Percentiles rank a stretch among this genome's conserved stretches.
Conservation (phyloP, 148 eudicot species). For the Nyssa sinensis region DNA sequence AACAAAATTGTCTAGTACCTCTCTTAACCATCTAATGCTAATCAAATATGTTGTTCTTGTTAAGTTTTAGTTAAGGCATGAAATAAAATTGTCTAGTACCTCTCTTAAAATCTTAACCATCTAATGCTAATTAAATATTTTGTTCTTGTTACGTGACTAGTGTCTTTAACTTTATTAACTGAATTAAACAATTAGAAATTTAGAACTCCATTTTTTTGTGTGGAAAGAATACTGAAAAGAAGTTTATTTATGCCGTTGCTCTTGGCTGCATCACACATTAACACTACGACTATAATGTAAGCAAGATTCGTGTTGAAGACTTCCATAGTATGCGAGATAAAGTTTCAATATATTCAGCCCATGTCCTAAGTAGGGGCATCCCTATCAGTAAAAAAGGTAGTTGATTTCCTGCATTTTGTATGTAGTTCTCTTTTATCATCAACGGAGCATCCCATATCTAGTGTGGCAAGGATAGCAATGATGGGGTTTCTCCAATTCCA, state of each 20-base stretch:
- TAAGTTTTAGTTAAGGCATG: too few species aligned
- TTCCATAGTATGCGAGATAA: not conserved
- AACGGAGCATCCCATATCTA: not conserved
- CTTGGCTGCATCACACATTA: not conserved
- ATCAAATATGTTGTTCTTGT: too few species aligned
- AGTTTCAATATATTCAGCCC: not conserved
- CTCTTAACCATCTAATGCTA: not conserved
- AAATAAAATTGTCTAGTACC: too few species aligned
- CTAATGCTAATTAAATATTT: too few species aligned
- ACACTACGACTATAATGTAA: not conserved
- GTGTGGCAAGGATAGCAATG: not conserved
- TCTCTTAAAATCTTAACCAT: too few species aligned
- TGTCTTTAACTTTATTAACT: not conserved
- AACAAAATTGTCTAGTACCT: not conserved
- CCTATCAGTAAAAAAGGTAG: not conserved
- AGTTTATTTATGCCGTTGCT: not conserved
- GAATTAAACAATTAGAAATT: not conserved
- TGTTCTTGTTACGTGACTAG: too few species aligned
- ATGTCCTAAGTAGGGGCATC: not conserved
- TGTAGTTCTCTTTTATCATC: not conserved
- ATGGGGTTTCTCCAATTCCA: not conserved
- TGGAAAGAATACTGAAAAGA: not conserved
- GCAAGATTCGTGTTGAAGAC: not conserved
- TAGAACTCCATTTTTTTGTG: not conserved
- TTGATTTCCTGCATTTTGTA: not conserved